phyloP scores from a whole-genome alignment of 225 moss, liverwort and hornwort species.

The Ulota crispa region DNA sequence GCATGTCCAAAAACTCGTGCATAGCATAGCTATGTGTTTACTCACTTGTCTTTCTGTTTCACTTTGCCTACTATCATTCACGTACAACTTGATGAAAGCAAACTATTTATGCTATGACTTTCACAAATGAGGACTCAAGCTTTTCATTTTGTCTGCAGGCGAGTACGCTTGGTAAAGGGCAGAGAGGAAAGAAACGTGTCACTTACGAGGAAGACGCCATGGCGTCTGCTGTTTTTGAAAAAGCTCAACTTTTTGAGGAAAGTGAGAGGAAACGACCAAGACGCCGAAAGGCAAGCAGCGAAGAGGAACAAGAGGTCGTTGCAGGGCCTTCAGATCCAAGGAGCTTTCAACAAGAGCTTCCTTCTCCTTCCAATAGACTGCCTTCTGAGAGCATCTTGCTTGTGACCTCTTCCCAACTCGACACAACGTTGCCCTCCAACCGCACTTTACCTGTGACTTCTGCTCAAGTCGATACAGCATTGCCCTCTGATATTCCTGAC shows the following conservation, averaged over 20 bases:
- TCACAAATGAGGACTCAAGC: conserved; percentile 3
- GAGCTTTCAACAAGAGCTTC: conserved; percentile 20
- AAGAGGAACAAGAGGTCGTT: conserved; percentile 38
- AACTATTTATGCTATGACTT: conserved; percentile 7
- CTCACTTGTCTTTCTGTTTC: not conserved
- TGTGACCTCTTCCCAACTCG: not conserved
- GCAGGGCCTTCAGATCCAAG: conserved; percentile 25
- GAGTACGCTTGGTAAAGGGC: conserved; percentile 51
- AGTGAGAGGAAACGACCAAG: conserved; percentile 42
- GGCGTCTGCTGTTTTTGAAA: conserved; percentile 48
- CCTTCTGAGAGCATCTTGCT: not conserved
- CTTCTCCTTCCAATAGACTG: conserved; percentile 17
- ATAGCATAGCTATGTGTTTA: not conserved
- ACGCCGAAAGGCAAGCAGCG: conserved; percentile 39
- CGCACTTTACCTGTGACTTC: not conserved
- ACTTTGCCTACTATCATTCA: not conserved
- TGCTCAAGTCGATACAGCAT: conserved; percentile 5
- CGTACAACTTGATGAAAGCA: not conserved
- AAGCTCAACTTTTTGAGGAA: conserved; percentile 33
- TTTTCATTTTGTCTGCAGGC: conserved; percentile 28
- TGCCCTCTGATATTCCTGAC: conserved; percentile 7
- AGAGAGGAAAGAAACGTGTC: conserved; percentile 50
- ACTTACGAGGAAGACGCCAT: conserved; percentile 59
- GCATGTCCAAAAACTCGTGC: not conserved
- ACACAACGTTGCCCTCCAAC: conserved; percentile 5